Evolutionary conservation across 2,329 filamentous ascomycete genomes (phyloP), one percentile per base, ranked within the genome.

Genomic region (Cordyceps militaris): DNA sequence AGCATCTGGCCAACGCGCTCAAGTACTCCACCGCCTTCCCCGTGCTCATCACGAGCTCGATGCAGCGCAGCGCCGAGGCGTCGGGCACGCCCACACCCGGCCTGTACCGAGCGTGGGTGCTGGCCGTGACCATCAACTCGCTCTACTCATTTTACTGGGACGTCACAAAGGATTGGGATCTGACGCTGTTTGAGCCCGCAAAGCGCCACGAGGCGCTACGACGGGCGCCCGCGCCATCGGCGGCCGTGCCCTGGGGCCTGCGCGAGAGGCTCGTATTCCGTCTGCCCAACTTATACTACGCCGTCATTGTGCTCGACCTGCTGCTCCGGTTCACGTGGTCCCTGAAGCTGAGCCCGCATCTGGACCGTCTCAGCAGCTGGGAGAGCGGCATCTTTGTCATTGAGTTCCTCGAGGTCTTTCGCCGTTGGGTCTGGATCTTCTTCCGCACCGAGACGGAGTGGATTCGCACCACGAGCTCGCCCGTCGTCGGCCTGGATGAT

Each of bases 71-170:
- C 76, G 79, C 71, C 70, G 81, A 69, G 34, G 65, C 70, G 42
- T 72, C 72, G 14, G 55, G 55, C 16, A 28, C 26, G 5, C 68
- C 69, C 36, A 71, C 73, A 61, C 69, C 74, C 3, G 66, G 69
- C 0, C 67, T 82, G 58, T 80, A 83, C 69, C 76, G 76, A 42
- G 74, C 76, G 49, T 94, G 90, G 86, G 76, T 95, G 30, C 73
- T 81, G 36, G 87, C 87, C 44, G 88, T 90, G 30, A 76, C 91
- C 34, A 68, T 94, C 65, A 97, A 99, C 71, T 95, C 90, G 14
- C 77, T 88, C 46, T 99, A 96, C 74, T 91, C 88, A n/a, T 97
- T 97, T 76, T 99, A 94, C 78, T 99, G 94, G 94, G 94, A 99
- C 67, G 85, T 97, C 30, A 81, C 90, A 57, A 94, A 92, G 75